Base-by-base conservation (phyloP, 78 protist genomes). In the Fonticula alba region DNA sequence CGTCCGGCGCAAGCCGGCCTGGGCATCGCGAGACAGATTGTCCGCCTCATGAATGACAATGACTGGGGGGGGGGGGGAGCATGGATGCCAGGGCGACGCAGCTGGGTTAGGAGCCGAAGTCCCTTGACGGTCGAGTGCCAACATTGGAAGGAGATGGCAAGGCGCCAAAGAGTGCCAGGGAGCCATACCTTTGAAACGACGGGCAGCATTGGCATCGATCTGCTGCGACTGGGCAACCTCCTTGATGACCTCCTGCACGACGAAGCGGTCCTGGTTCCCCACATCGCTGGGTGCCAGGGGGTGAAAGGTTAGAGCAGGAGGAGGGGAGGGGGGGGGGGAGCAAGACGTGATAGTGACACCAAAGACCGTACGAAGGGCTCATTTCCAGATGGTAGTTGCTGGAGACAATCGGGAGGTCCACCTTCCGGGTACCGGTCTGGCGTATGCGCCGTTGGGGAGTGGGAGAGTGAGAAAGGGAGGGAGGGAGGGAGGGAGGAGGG, bases 1-100 rank as follows among this genome's bases (percentile, higher is more conserved):
- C 15, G 97, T 93, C 38, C 99, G 86, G 26, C 99, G 79, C 9
- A 95, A 91, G 19, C 96, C 98, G 32, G 87, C 88, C 72, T 95
- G 99, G 1, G 98, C 97, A 0, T 77, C 79, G 32, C 64, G 51
- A 33, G 89, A 46, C 38, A 94, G 41, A 29, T 50, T 54, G 38
- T 93, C 98, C 1, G 83, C 97, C 47, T 94, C 97, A 49, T 76
- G 62, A 9, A 95, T 49, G 11, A 92, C 80, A 11, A 94, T 83
- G 27, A 91, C 94, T 76, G 65, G 14, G 29, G n/a, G 17, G 52
- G 55, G 55, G 17, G 7, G 17, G 31, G 15, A 4, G 31, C 27
- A 22, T 50, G 17, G 55, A 22, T 50, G 55, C 27, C 9, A 15
- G 4, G 7, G 31, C 61, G n/a, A 1, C 15, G 2, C 33, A 47